These are phyloP conservation scores for Starmerella gropengiesseri DNA, from an alignment of 805 yeast species.

Conservation along the genomic window DNA sequence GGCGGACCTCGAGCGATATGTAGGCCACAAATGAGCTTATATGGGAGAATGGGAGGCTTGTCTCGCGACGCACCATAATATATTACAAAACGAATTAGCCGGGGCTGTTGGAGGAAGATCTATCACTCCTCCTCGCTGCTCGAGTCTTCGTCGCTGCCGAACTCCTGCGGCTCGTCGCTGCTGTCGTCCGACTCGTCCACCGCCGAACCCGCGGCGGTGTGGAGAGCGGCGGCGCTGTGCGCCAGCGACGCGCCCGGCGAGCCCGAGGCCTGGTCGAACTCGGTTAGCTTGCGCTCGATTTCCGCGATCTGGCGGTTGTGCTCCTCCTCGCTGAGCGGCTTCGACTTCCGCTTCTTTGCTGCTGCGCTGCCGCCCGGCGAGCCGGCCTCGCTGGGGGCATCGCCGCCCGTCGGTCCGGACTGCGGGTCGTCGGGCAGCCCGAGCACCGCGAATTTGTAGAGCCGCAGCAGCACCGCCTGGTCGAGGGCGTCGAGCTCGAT, in stretches of 20 bases:
- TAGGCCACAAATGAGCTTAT: not conserved
- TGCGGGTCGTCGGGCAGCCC: conserved; percentile 20
- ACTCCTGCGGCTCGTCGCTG: conserved; percentile 21
- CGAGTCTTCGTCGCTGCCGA: conserved; percentile 23
- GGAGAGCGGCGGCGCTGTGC: not conserved
- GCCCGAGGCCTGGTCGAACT: conserved; percentile 38
- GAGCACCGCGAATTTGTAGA: conserved; percentile 68
- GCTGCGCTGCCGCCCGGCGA: conserved; percentile 1
- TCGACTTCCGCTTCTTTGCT: conserved; percentile 37
- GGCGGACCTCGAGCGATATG: conserved; percentile 8
- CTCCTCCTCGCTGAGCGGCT: conserved; percentile 54
- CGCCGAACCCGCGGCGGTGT: conserved; percentile 19
- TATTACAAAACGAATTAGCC: not conserved
- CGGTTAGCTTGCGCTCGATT: conserved; percentile 63
- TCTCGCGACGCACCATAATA: too few species aligned
- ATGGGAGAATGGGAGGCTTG: too few species aligned
- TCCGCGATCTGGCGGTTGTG: conserved; percentile 57
- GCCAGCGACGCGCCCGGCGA: conserved; percentile 8
- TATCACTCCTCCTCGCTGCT: conserved; percentile 30
- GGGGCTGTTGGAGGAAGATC: not conserved
- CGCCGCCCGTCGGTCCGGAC: conserved; percentile 18
- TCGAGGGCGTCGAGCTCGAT: conserved; percentile 90
- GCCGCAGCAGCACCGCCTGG: conserved; percentile 65
- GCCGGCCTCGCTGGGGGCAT: conserved; percentile 6
- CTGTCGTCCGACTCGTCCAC: conserved; percentile 24